Evolutionary conservation across 2,329 filamentous ascomycete species (phyloP).

Genomic region (Coniella vitis): DNA sequence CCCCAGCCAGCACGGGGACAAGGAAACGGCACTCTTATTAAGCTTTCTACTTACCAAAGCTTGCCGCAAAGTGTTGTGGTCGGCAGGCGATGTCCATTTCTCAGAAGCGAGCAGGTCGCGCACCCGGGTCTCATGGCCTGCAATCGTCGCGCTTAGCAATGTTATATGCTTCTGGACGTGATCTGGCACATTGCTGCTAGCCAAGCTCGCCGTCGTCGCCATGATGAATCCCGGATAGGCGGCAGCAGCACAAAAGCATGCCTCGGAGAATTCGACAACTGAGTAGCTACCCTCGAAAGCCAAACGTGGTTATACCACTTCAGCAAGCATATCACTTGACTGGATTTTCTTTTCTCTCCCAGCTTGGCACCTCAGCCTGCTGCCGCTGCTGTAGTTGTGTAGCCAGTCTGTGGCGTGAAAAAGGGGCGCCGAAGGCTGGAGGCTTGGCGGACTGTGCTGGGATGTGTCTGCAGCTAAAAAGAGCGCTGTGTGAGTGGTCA

Average conservation of each 20-base stretch:
- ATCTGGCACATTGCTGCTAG: slow-evolving; percentile 30
- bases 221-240: not conserved
- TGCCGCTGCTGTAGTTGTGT: too few species aligned
- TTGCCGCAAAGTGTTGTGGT: slow-evolving; percentile 31
- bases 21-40: not conserved
- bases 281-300: too few species aligned
- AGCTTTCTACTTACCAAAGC: slow-evolving; percentile 23
- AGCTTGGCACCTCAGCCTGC: too few species aligned
- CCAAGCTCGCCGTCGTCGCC: slow-evolving; percentile 23
- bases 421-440: too few species aligned
- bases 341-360: too few species aligned
- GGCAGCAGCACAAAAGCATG: not conserved
- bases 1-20: too few species aligned
- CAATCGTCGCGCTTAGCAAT: slow-evolving; percentile 29
- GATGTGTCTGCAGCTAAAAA: too few species aligned
- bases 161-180: slow-evolving; percentile 26
- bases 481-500: too few species aligned
- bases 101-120: slow-evolving; percentile 30
- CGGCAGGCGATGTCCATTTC: slow-evolving; percentile 26
- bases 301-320: too few species aligned
- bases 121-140: slow-evolving; percentile 31
- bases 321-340: too few species aligned
- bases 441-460: too few species aligned
- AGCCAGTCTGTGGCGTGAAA: too few species aligned
- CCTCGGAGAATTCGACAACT: not conserved